A percentile compares a stretch with the other conserved stretches of the same genome.
phyloP scores from a whole-genome alignment of 345 rosid genomes.

The Hirschfeldia incana region DNA sequence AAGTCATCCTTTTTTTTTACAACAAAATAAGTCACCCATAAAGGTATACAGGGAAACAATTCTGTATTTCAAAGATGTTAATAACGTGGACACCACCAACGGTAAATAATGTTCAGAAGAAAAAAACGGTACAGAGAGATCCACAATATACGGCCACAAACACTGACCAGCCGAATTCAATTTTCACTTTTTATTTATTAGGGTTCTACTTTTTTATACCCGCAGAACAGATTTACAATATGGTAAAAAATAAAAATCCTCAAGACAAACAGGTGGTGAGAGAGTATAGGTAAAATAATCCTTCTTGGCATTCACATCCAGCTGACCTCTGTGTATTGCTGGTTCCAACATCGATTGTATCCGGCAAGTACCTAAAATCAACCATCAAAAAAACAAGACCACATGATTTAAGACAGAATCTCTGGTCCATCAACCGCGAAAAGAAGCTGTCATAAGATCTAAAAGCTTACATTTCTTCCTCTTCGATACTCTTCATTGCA shows the following conservation, averaged over 20 bases:
- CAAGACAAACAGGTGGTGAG: not conserved
- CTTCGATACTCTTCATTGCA: slow-evolving; percentile 80
- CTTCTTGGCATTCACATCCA: slow-evolving; percentile 58
- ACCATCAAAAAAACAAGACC: slow-evolving; percentile 6
- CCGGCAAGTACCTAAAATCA: slow-evolving; percentile 60
- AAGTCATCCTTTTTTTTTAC: too few relatives aligned
- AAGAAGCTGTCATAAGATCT: not conserved
- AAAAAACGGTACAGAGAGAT: not conserved
- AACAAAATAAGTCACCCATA: too few relatives aligned
- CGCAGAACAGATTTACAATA: slow-evolving; percentile 27
- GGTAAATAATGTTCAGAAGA: not conserved
- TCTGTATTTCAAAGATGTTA: not conserved
- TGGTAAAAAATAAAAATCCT: slow-evolving; percentile 10
- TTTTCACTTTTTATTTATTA: not conserved
- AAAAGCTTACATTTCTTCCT: slow-evolving; percentile 81
- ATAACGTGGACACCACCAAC: not conserved
- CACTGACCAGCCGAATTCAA: slow-evolving; percentile 25
- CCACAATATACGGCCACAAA: slow-evolving; percentile 3
- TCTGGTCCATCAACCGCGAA: not conserved
- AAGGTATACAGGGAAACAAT: too few relatives aligned
- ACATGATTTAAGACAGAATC: slow-evolving; percentile 24
- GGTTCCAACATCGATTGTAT: slow-evolving; percentile 66
- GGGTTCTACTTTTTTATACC: not conserved
- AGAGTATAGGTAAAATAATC: not conserved
- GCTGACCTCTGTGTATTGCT: slow-evolving; percentile 57